phyloP scores from a whole-genome alignment of 2,329 filamentous ascomycete genomes.

The Botrytis galanthina region DNA sequence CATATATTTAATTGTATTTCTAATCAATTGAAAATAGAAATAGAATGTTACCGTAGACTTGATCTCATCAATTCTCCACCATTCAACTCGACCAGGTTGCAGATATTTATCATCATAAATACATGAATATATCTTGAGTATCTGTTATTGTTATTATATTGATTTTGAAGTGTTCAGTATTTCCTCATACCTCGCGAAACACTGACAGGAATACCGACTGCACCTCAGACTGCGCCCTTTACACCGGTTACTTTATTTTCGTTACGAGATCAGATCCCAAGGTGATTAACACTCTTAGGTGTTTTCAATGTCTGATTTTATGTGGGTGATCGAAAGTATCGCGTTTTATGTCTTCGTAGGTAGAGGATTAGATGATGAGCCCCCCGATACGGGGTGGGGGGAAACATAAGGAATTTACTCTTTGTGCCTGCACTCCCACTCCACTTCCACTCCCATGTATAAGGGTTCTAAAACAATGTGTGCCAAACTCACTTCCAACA shows the following conservation, averaged over 20 bases:
- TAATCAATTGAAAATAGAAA: neutral
- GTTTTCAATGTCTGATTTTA: neutral
- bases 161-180: neutral
- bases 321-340: neutral
- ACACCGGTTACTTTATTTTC: neutral
- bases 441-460: neutral
- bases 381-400: neutral
- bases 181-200: neutral
- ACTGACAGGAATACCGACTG: neutral
- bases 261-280: neutral
- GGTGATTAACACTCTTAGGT: neutral
- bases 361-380: neutral
- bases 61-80: neutral
- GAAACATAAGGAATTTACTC: neutral
- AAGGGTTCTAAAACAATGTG: neutral
- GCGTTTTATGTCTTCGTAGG: neutral
- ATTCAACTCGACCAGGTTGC: neutral
- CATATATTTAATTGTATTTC: neutral
- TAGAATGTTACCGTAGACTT: neutral
- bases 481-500: neutral
- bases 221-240: neutral
- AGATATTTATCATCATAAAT: neutral
- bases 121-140: neutral
- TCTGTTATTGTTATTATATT: neutral
- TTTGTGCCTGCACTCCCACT: neutral